Conservation (phyloP, 2,329 filamentous ascomycete genomes). For the Cadophora sp. region DNA sequence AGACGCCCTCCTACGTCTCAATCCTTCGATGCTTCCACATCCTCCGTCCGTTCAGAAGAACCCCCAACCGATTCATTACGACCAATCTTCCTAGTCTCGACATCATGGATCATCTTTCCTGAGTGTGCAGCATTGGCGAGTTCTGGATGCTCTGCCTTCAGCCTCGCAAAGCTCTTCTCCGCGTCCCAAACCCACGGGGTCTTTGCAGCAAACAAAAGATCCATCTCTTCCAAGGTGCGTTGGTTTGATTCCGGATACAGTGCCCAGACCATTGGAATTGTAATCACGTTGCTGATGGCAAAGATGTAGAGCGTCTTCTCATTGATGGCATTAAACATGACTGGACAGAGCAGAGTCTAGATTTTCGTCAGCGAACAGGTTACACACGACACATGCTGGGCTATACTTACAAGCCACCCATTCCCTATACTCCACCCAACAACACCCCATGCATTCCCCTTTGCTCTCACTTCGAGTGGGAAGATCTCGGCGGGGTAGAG, state of each 20-base stretch:
- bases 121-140: conserved; percentile 41
- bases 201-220: conserved; percentile 72
- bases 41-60: conserved; percentile 1
- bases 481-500: conserved; percentile 78
- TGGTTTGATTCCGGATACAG: conserved; percentile 78
- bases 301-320: conserved; percentile 80
- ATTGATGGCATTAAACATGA: conserved; percentile 60
- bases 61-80: neutral
- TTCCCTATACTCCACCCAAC: conserved; percentile 80
- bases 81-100: conserved; percentile 18
- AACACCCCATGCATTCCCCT: conserved; percentile 78
- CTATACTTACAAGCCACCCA: conserved; percentile 61
- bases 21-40: neutral
- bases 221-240: conserved; percentile 77
- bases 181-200: conserved; percentile 76
- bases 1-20: neutral
- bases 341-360: conserved; percentile 47
- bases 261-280: conserved; percentile 71
- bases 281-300: conserved; percentile 68
- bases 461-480: conserved; percentile 72
- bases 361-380: conserved; percentile 34
- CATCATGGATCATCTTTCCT: conserved; percentile 7
- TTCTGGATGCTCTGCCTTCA: conserved; percentile 66
- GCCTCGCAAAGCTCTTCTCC: conserved; percentile 66
- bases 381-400: neutral